Conservation (phyloP, 2,329 filamentous ascomycete species). For the Aspergillus uvarum region DNA sequence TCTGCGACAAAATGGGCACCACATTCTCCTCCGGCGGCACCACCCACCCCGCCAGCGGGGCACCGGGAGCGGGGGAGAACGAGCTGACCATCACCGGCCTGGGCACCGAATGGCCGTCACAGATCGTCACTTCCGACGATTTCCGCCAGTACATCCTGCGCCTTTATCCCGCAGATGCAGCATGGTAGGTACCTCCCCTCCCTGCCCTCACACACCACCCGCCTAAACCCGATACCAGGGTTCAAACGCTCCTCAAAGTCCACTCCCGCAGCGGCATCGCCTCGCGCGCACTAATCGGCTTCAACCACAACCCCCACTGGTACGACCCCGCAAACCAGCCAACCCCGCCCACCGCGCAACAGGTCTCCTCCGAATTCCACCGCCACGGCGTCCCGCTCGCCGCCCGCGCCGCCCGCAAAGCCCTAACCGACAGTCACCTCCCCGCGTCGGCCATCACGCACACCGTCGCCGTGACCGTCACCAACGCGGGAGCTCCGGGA, state of each 20-base stretch:
- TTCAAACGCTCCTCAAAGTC: not conserved
- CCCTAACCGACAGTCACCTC: not conserved
- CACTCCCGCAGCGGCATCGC: not conserved
- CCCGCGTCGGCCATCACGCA: not conserved
- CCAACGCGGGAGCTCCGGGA: constrained; percentile 3
- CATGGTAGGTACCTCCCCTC: not conserved
- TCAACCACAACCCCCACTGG: not conserved
- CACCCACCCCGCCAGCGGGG: too few relatives aligned
- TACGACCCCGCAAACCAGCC: not conserved
- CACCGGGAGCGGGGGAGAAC: too few relatives aligned
- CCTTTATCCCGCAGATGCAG: not conserved
- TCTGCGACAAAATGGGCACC: too few relatives aligned
- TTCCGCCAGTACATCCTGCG: not conserved
- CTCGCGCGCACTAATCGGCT: not conserved
- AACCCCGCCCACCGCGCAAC: not conserved
- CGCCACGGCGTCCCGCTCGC: constrained; percentile 1
- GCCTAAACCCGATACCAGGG: not conserved
- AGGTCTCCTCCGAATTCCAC: not conserved
- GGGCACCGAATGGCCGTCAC: constrained; percentile 2
- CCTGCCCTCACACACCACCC: not conserved
- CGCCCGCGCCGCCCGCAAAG: not conserved
- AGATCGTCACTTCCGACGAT: not conserved
- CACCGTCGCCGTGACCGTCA: constrained; percentile 3
- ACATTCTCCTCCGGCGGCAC: too few relatives aligned
- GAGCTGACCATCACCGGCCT: constrained; percentile 1